Base-by-base conservation (phyloP, 805 yeast species). In the Saccharomyces mikatae region DNA sequence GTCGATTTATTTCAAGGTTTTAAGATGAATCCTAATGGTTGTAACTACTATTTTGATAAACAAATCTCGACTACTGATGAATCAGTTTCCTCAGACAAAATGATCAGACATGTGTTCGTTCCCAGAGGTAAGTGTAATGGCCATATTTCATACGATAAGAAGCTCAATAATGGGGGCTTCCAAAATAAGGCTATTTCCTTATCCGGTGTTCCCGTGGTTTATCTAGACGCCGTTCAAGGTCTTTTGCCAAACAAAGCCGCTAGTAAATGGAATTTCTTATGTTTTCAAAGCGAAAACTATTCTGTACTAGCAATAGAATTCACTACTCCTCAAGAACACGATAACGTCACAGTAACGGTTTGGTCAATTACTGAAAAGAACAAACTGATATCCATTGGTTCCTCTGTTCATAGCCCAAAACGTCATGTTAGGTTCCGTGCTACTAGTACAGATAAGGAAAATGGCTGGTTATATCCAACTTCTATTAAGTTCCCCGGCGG, bases 211-310 rank as follows among this genome's bases (percentile, higher is more conserved):
- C 66, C 63, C 1, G 74, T 85, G 51, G 80, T 86, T 84, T 87
- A 81, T 63, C 89, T 89, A 51, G 86, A 85, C 86, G 96, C 96
- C 1, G 76, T 88, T 59, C 96, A 89, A 72, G 96, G 95, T 56
- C 83, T 89, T 88, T 83, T 87, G 70, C 96, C 96, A 14, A 94
- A 87, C 71, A 96, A 89, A 69, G 94, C 95, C 14, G 96, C 96
- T 51, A 83, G 87, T 56, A 71, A 84, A 17, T 89, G 96, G 96
- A 89, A 89, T 73, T 89, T 89, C 68, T 71, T 86, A 60, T 82
- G 85, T 71, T 89, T 85, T 76, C 91, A 85, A 69, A 82, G 88
- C 41, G 76, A 76, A 30, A 73, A 78, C 52, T 76, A 76, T 62
- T 75, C 87, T n/a, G 86, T 84, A 3, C 79, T 87, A 13, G 80